A percentile compares a stretch with the other conserved stretches of the same genome.
These are phyloP conservation scores for Ophiocordyceps camponoti-floridani DNA, from an alignment of 2,329 filamentous ascomycete species.

Conservation along the genomic window DNA sequence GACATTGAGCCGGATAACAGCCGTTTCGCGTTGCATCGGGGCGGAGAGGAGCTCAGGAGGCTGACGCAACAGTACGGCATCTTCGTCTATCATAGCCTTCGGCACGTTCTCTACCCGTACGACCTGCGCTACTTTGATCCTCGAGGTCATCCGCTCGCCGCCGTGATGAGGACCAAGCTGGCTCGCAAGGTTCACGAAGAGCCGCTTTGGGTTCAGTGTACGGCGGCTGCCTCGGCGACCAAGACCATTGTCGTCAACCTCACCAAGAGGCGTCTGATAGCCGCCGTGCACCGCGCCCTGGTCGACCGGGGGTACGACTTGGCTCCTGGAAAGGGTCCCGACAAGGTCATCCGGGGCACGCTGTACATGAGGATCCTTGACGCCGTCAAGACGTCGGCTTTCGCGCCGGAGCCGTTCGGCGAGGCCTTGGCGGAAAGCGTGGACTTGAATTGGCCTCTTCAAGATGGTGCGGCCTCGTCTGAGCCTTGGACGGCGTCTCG, in stretches of 20 bases:
- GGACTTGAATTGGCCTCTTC: not conserved
- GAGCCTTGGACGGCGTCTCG: too few species aligned
- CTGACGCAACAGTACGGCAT: constrained; percentile 7
- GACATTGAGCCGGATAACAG: constrained; percentile 9
- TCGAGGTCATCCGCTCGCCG: constrained; percentile 13
- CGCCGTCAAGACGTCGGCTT: constrained; percentile 4
- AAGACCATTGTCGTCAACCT: not conserved
- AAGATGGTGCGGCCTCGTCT: not conserved
- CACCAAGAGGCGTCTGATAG: constrained; percentile 9
- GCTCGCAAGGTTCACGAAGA: constrained; percentile 8
- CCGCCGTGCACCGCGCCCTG: constrained; percentile 11
- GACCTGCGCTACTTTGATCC: constrained; percentile 15
- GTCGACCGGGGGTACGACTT: constrained; percentile 8
- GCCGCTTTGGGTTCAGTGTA: constrained; percentile 15
- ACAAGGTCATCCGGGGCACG: constrained; percentile 8
- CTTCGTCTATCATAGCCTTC: constrained; percentile 9
- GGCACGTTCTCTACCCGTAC: constrained; percentile 14
- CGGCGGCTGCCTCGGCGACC: constrained; percentile 2
- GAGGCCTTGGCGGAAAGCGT: constrained; percentile 5
- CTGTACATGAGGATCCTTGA: constrained; percentile 8
- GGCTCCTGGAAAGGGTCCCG: constrained; percentile 1
- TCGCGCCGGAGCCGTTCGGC: constrained; percentile 6
- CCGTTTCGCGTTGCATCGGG: constrained; percentile 3
- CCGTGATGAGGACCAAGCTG: constrained; percentile 10
- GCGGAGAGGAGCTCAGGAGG: constrained; percentile 2